phyloP scores from a whole-genome alignment of 148 eudicot species.

The Talinum fruticosum region DNA sequence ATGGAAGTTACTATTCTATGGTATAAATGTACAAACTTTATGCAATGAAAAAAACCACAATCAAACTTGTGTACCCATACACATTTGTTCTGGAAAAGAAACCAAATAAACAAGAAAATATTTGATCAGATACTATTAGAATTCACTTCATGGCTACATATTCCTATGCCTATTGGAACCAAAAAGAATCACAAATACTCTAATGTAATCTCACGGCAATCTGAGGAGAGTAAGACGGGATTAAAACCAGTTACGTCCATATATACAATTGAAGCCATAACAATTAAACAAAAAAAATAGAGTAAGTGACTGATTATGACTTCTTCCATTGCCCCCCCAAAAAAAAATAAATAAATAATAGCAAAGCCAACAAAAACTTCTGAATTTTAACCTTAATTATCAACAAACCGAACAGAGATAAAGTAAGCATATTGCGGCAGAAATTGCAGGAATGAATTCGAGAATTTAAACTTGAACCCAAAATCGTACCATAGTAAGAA shows the following conservation, averaged over 20 bases:
- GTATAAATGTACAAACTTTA: neutral
- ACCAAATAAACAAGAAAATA: neutral
- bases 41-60: neutral
- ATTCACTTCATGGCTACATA: neutral
- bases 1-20: neutral
- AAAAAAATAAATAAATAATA: neutral
- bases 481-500: neutral
- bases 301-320: neutral
- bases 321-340: neutral
- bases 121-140: neutral
- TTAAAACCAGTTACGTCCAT: neutral
- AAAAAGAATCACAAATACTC: neutral
- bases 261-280: neutral
- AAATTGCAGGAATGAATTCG: neutral
- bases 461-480: neutral
- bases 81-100: neutral
- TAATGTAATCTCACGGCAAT: neutral
- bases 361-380: neutral
- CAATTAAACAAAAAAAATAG: neutral
- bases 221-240: neutral
- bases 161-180: neutral
- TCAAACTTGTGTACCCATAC: neutral
- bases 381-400: neutral
- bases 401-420: neutral
- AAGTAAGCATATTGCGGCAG: neutral